Percentiles rank a stretch among this genome's conserved stretches.
phyloP scores from a whole-genome alignment of 1,139 yeast genomes.

The Pichia sp. region DNA sequence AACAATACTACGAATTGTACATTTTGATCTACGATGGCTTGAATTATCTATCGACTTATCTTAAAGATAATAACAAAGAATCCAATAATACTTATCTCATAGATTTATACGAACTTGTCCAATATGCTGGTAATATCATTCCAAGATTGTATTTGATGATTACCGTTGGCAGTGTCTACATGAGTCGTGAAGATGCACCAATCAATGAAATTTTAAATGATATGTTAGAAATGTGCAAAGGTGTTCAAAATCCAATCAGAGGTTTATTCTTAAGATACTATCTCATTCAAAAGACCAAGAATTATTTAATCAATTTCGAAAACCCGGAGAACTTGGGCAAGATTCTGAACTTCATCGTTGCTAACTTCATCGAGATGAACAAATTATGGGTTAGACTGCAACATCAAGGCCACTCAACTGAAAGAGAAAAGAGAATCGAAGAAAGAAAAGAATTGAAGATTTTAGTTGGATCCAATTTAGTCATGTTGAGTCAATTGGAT shows the following conservation, averaged over 20 bases:
- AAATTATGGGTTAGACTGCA: constrained; percentile 96
- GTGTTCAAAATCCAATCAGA: constrained; percentile 94
- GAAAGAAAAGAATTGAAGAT: constrained; percentile 91
- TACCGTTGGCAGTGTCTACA: constrained; percentile 88
- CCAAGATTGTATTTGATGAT: constrained; percentile 95
- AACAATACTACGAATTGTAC: constrained; percentile 91
- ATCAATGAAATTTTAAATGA: constrained; percentile 87
- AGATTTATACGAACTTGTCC: constrained; percentile 91
- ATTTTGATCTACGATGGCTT: constrained; percentile 84
- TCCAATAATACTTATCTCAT: constrained; percentile 70
- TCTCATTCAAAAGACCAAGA: constrained; percentile 79
- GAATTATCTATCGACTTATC: constrained; percentile 61
- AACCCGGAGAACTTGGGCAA: constrained; percentile 18
- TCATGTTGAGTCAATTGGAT: constrained; percentile 82
- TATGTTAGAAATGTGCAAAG: constrained; percentile 97
- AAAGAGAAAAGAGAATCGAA: constrained; percentile 66
- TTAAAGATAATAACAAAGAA: constrained; percentile 46
- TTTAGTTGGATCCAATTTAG: constrained; percentile 89
- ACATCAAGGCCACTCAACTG: constrained; percentile 92
- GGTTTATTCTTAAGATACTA: constrained; percentile 90
- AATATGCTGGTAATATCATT: constrained; percentile 89
- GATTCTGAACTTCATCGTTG: constrained; percentile 64
- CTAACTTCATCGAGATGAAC: constrained; percentile 96
- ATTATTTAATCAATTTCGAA: constrained; percentile 37
- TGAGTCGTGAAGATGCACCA: constrained; percentile 78